Evolutionary conservation across 345 rosid species (phyloP), one percentile per base, ranked within the genome.

Genomic region (Linum usitatissimum): DNA sequence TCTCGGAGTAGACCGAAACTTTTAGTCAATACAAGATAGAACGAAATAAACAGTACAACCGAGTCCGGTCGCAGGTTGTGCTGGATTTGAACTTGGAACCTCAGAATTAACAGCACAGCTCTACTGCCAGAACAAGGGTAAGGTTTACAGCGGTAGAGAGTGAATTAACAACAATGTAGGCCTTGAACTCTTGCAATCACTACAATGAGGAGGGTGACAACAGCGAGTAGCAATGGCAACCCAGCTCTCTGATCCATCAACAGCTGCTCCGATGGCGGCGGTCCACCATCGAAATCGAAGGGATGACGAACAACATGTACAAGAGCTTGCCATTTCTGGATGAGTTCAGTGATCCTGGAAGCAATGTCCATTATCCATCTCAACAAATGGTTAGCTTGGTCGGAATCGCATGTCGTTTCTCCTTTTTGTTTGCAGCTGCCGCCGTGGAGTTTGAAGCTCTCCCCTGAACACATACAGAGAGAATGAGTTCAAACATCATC

Each of bases 191-290:
- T 40, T 9, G 80, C 73, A 66, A 78, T 59, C 15, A 83, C 69
- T 9, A 80, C 81, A 19, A 83, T 62, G 63, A 80, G 54, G 62
- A 83, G 68, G 36, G 78, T 77, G 19, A 75, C 70, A 34, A 83
- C 58, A 0, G 87, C 72, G 20, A 80, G 80, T 53, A 83, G 49
- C 55, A 80, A 56, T 0, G 87, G 80, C 1, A 83, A 83, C 31
- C 60, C 38, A 30, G 76, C 61, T 59, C 59, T 71, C 6, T 80
- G 48, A 40, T 40, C 48, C 8, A 12, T 40, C 10, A 40, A 12
- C 48, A 40, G 48, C 48, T 40, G 48, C 8, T 40, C 48, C 48
- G 48, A 40, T 7, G 8, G 48, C 13, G 7, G 48, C 48, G 48
- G 8, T 12, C 48, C 48, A 4, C 48, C 48, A 40, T 40, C 7